Evolutionary conservation across 495 filamentous ascomycete species (phyloP), one percentile per base, ranked within the genome.

Genomic region (Opeltia flavorubescens): DNA sequence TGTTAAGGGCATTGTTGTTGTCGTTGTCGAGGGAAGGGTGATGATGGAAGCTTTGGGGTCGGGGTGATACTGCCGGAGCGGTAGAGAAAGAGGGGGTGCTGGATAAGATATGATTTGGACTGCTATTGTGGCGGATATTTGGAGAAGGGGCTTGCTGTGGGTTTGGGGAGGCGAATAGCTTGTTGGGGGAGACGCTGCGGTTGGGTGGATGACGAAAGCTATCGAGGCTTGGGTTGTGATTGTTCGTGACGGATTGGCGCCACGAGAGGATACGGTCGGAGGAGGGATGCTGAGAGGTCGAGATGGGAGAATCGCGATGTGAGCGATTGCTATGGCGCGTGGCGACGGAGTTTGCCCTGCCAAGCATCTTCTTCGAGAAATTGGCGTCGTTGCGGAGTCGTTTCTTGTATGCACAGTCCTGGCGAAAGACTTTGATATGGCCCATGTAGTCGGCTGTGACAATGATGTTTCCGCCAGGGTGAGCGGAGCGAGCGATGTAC

Each of bases 261-360:
- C 89, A 96, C 44, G 78, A 84, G 30, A 94, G 71, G 47, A 95
- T 95, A n/a, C 85, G 74, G 50, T 96, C 89, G 5, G 81, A 78
- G 4, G 76, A 73, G 1, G 80, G 70, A 51, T 75, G 76, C 53
- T 62, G 77, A 55, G 38, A 52, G 64, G 45, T 31, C 61, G 68
- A 23, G 66, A 66, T 49, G 64, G 68, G 36, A 58, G 70, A 46
- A 51, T 66, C 23, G 67, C 73, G 55, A 24, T 56, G 35, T 20
- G 68, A 73, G 12, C 62, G 59, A 33, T 68, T 64, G 54, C 68
- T 73, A 43, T 63, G 64, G 55, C 56, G 82, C 65, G 61, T 77
- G 68, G 53, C 71, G 59, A 25, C 65, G 59, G 63, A 84, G 77
- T 55, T 80, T 21, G 79, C 79, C 21, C 88, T 76, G 8, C 77